A percentile compares a stretch with the other conserved stretches of the same genome.
Conservation (phyloP, 2,329 filamentous ascomycete species). For the Botrytis aclada region DNA sequence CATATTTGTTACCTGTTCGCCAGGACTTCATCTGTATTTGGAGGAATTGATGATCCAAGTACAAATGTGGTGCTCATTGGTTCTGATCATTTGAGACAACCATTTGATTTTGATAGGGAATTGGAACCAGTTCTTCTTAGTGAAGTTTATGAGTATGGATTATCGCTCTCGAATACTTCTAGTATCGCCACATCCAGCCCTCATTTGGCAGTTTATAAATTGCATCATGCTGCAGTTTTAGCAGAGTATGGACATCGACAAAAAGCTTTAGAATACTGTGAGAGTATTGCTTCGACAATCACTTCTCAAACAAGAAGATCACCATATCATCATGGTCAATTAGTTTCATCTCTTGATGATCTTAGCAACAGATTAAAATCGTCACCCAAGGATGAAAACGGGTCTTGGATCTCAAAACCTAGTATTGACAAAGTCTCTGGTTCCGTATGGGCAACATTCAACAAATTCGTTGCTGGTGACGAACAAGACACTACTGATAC, state of each 20-base stretch:
- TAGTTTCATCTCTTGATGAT: constrained; percentile 78
- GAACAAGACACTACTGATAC: constrained; percentile 66
- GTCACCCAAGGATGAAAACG: constrained; percentile 75
- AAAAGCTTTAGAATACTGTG: constrained; percentile 89
- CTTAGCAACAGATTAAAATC: constrained; percentile 79
- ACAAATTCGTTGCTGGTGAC: constrained; percentile 92
- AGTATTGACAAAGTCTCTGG: constrained; percentile 95
- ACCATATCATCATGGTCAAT: constrained; percentile 74
- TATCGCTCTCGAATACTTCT: constrained; percentile 64
- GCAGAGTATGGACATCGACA: constrained; percentile 79
- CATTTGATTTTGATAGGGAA: constrained; percentile 72
- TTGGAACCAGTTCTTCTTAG: constrained; percentile 88
- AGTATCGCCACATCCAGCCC: constrained; percentile 60
- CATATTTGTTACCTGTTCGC: constrained; percentile 94
- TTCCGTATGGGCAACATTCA: constrained; percentile 88
- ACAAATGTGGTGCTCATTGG: constrained; percentile 81
- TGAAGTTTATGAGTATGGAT: constrained; percentile 89
- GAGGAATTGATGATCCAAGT: constrained; percentile 77
- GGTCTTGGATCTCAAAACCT: constrained; percentile 90
- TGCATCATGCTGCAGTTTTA: constrained; percentile 79
- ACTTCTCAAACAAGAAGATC: constrained; percentile 79
- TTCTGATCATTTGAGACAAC: constrained; percentile 71
- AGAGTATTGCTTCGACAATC: constrained; percentile 72
- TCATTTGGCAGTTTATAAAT: constrained; percentile 86
- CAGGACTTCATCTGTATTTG: constrained; percentile 65